phyloP scores from a whole-genome alignment of 78 protist genomes.

The Dictyostelium purpureum region DNA sequence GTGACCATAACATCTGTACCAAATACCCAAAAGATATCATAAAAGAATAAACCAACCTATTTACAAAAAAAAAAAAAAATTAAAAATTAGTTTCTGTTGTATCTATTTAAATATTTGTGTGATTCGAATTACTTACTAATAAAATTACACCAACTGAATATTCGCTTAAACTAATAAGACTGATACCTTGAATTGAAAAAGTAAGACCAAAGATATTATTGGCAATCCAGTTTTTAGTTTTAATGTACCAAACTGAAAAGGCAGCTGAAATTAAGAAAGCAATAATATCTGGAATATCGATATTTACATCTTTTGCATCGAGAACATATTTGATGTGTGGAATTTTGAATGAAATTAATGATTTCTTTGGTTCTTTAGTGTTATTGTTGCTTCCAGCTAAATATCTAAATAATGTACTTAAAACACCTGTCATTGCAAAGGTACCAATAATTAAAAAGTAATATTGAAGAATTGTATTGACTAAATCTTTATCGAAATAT shows the following conservation, averaged over 20 bases:
- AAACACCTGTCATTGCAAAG: slow-evolving; percentile 39
- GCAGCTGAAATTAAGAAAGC: not conserved
- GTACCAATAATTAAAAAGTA: slow-evolving; percentile 80
- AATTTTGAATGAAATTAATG: slow-evolving; percentile 8
- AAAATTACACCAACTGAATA: slow-evolving; percentile 80
- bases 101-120: not conserved
- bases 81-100: too few relatives aligned
- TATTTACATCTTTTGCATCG: not conserved
- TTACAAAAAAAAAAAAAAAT: not conserved
- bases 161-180: slow-evolving; percentile 11
- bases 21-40: slow-evolving; percentile 97
- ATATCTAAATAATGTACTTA: not conserved
- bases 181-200: slow-evolving; percentile 82
- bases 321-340: slow-evolving; percentile 10
- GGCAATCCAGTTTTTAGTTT: slow-evolving; percentile 91
- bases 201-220: slow-evolving; percentile 91
- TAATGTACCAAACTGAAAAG: slow-evolving; percentile 35
- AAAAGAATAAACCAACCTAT: slow-evolving; percentile 91
- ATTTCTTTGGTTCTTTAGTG: not conserved
- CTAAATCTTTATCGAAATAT: slow-evolving; percentile 69
- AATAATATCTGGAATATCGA: slow-evolving; percentile 43
- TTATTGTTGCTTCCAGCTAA: not conserved
- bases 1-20: slow-evolving; percentile 96
- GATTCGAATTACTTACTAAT: slow-evolving; percentile 51
- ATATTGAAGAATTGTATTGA: slow-evolving; percentile 62